Base-by-base conservation (phyloP, 2,329 filamentous ascomycete genomes). In the Nemania serpens region DNA sequence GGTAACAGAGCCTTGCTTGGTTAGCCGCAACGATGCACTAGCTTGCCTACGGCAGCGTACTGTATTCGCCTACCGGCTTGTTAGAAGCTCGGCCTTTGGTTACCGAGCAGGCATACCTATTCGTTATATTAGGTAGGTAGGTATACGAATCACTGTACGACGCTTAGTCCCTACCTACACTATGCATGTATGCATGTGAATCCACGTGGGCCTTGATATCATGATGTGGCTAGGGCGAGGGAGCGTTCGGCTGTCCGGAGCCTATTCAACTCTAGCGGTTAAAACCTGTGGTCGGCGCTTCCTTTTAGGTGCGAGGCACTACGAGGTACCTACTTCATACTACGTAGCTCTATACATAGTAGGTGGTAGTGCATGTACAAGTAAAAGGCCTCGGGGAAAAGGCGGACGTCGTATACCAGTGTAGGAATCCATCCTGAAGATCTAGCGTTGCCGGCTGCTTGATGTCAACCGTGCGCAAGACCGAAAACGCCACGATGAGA, bases 1-100 rank as follows among this genome's bases (percentile, higher is more conserved):
- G n/a, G n/a, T n/a, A n/a, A n/a, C n/a, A 22, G 41, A 15, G 41
- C 17, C 41, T 13, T 50, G 29, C 29, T 37, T 13, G 25, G 25
- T 29, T 29, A 18, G 93, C 90, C 46, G 91, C 91, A 58, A 91
- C 77, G 51, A 74, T 78, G 61, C 77, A 79, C 91, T 45, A 92
- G 77, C 76, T 88, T 90, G 47, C 91, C 91, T 92, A 97, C 96
- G 68, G 90, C 87, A 3, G 84, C 89, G 7, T 29, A 29, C 25
- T 29, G 80, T 94, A 96, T 43, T 57, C n/a, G 47, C 13, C 87
- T 87, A 74, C 92, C 93, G 76, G 96, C 94, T 75, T 96, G 43
- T 25, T 39, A 48, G 22, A 25, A 25, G 22, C 17, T 43, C 17
- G 41, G 41, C 17, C 17, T 42, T 29, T 29, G 25, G 25, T 29